Evolutionary conservation across 192 early-diverging fungal genomes (phyloP), one percentile per base, ranked within the genome.

Genomic region (Backusella parvicylindrica): DNA sequence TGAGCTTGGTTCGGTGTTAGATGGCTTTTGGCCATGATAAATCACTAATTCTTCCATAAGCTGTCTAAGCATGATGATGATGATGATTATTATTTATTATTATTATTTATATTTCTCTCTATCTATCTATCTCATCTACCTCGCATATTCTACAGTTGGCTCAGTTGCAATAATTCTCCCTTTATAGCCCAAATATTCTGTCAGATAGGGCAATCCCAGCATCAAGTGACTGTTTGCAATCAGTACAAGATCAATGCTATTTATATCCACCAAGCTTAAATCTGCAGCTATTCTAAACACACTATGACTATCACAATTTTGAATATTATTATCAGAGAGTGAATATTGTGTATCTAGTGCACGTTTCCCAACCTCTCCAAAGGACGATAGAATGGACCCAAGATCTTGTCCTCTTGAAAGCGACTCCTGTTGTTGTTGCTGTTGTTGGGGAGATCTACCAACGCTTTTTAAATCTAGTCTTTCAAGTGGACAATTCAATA

Each of bases 101-200:
- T 31, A 13, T 16, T 70, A 41, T 47, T 28, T 1, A 5, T 49
- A 16, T 33, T 12, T 6, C 15, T 21, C 32, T 7, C 33, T 72
- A 53, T 43, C 30, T 40, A 32, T 26, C 33, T 23, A 28, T 15
- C 40, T 43, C 32, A 41, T 40, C 31, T 66, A 91, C 89, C 89
- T 72, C 74, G 91, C 93, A 84, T 93, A 94, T 38, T 87, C 88
- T 78, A 93, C 88, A 1, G 92, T 91, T 0, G 93, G 92, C 78
- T 94, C 95, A 0, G 94, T 95, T 2, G 91, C 93, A 81, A 89
- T 90, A 4, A 97, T 88, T 6, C 84, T 86, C 3, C 93, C 93
- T 26, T 88, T 83, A 77, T 95, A 97, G 26, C 86, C 89, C 1
- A 90, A 87, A 83, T 92, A 95, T 49, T 95, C 94, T 1, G 93